phyloP scores from a whole-genome alignment of 805 yeast genomes.

The Candida quercuum region DNA sequence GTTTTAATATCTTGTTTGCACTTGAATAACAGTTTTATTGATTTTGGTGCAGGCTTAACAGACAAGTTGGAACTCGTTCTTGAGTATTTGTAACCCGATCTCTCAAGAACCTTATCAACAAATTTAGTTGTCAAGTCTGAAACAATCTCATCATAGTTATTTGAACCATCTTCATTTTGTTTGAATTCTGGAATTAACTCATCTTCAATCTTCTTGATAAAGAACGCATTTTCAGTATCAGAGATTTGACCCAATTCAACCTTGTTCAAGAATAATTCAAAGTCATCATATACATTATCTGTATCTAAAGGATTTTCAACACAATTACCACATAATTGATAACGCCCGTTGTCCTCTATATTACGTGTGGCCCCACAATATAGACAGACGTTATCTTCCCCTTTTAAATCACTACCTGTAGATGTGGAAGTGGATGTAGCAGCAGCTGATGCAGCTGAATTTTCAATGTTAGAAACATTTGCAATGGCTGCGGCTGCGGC shows the following conservation, averaged over 20 bases:
- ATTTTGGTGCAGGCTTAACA: conserved; percentile 18
- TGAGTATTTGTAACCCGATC: conserved; percentile 20
- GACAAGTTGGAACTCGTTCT: conserved; percentile 18
- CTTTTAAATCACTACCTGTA: neutral
- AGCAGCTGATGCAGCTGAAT: too few relatives aligned
- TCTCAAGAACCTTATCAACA: conserved; percentile 14
- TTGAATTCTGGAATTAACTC: conserved; percentile 12
- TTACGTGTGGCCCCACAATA: conserved; percentile 21
- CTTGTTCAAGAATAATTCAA: conserved; percentile 13
- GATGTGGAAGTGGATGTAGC: too few relatives aligned
- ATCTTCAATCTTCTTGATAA: conserved; percentile 15
- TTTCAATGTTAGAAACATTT: neutral
- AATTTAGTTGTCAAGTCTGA: conserved; percentile 11
- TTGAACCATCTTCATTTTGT: conserved; percentile 6
- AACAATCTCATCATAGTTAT: conserved; percentile 13
- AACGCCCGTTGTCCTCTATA: conserved; percentile 24
- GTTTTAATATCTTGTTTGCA: conserved; percentile 24
- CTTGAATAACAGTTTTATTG: conserved; percentile 20
- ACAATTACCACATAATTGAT: conserved; percentile 22
- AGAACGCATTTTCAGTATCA: conserved; percentile 18
- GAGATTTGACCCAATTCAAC: conserved; percentile 11
- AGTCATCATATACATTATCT: conserved; percentile 20
- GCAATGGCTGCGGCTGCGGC: neutral
- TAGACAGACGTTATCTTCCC: conserved; percentile 14
- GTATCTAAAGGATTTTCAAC: conserved; percentile 20